phyloP scores from a whole-genome alignment of 2,329 filamentous ascomycete genomes.

The Purpureocillium lavendulum region DNA sequence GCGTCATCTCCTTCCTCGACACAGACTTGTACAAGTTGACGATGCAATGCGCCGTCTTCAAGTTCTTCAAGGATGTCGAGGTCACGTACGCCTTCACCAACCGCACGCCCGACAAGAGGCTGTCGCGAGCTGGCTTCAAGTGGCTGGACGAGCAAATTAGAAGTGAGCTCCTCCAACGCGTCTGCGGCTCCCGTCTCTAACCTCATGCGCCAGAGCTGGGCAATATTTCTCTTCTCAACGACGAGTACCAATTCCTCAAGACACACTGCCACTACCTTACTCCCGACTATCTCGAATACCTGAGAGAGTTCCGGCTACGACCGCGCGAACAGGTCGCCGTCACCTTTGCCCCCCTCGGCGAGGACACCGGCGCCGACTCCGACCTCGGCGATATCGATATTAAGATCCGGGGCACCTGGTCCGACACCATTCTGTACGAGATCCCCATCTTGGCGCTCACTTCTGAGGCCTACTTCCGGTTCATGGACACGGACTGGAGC shows the following conservation, averaged over 20 bases:
- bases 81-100: conserved; percentile 96
- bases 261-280: conserved; percentile 74
- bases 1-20: conserved; percentile 74
- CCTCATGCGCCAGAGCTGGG: conserved; percentile 56
- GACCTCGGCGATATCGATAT: conserved; percentile 71
- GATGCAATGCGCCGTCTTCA: conserved; percentile 95
- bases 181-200: neutral
- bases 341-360: conserved; percentile 49
- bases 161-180: conserved; percentile 41
- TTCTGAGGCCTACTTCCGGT: conserved; percentile 95
- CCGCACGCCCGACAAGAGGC: conserved; percentile 85
- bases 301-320: conserved; percentile 72
- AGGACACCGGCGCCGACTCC: conserved; percentile 53
- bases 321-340: conserved; percentile 73
- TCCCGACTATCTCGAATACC: conserved; percentile 68
- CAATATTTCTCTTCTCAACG: conserved; percentile 67
- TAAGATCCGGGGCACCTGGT: conserved; percentile 74
- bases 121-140: conserved; percentile 71
- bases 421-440: conserved; percentile 95
- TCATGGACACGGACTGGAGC: conserved; percentile 88
- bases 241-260: conserved; percentile 74
- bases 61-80: conserved; percentile 74
- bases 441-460: conserved; percentile 88
- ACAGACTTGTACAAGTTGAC: conserved; percentile 92
- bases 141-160: conserved; percentile 82